Base-by-base conservation (phyloP, 1,284 basidiomycete species). In the Apiotrichum veenhuisii region DNA sequence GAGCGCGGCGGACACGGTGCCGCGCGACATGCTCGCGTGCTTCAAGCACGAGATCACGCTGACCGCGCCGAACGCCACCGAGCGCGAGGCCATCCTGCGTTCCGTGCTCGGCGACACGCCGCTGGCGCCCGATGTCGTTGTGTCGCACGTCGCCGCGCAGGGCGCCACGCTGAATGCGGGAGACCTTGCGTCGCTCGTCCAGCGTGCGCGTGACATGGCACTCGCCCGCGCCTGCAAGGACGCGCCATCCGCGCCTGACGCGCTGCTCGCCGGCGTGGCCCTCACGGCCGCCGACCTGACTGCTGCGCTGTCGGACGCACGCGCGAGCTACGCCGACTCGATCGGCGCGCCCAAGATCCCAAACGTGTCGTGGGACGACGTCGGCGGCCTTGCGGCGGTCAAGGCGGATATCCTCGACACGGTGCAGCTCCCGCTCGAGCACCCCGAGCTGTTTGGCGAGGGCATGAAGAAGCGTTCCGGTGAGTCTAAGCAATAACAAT, bases 321-420 rank as follows among this genome's bases (percentile, higher is more conserved):
- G 93, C 54, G 80, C 84, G 15, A 83, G 86, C 1, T 96, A 96
- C 77, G 89, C 90, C 18, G 90, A 94, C 70, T 91, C 84, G 67
- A 96, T 98, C 55, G 95, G 95, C 15, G 92, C 93, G 20, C 96
- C 96, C 0, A 94, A 90, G 69, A 98, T 99, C 51, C 96, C 96
- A 1, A 90, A 85, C 61, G 94, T 99, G 0, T 85, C 89, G 0
- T 99, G 96, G 96, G 92, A 98, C 76, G 96, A 98, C 72, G 88
- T 99, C 17, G 96, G 96, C 41, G 96, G 96, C 9, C 80, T 99
- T 20, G 87, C 85, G 1, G 80, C 82, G 60, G 91, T 98, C 57
- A 98, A 98, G 76, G 77, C 84, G 43, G 95, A 98, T 67, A 98
- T 99, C 56, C 80, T 98, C 64, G 95, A 99, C 68, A 99, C 95